A percentile compares a stretch with the other conserved stretches of the same genome.
These are phyloP conservation scores for Talaromyces sp. DNA, from an alignment of 2,329 filamentous ascomycete species.

Conservation along the genomic window DNA sequence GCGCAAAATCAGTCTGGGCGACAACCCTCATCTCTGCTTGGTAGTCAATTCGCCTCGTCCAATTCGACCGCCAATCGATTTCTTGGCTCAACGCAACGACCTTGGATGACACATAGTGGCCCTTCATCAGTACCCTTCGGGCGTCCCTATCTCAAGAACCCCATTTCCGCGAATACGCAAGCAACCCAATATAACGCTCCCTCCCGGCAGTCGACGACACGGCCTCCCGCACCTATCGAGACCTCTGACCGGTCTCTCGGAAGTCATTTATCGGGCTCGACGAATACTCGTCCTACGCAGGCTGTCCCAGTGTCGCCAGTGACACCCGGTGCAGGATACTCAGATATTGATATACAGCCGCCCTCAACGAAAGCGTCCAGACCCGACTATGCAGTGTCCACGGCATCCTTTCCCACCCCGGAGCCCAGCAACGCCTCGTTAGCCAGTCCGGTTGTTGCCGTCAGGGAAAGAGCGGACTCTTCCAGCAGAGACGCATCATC, in stretches of 20 bases:
- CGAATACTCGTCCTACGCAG: not conserved
- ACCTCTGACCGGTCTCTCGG: not conserved
- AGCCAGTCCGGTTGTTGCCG: conserved; percentile 25
- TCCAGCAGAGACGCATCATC: not conserved
- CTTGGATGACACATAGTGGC: conserved; percentile 34
- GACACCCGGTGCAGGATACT: conserved; percentile 15
- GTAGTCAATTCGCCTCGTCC: conserved; percentile 26
- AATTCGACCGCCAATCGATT: conserved; percentile 43
- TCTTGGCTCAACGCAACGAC: conserved; percentile 35
- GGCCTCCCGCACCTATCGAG: not conserved
- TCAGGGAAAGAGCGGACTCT: conserved; percentile 16
- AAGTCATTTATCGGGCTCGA: not conserved
- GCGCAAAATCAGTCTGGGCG: conserved; percentile 18
- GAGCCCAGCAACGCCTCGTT: conserved; percentile 29
- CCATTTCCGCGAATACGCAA: not conserved
- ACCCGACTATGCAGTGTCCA: conserved; percentile 5
- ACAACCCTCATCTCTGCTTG: conserved; percentile 18
- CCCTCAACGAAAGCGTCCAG: conserved; percentile 8
- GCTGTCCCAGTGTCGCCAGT: conserved; percentile 13
- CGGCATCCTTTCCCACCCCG: conserved; percentile 29
- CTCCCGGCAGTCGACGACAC: not conserved
- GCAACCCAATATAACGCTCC: not conserved
- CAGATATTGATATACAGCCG: not conserved
- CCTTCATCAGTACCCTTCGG: not conserved
- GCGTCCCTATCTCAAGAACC: not conserved